Conservation (phyloP, 2,329 filamentous ascomycete species). For the Ophiosphaerella narmari region DNA sequence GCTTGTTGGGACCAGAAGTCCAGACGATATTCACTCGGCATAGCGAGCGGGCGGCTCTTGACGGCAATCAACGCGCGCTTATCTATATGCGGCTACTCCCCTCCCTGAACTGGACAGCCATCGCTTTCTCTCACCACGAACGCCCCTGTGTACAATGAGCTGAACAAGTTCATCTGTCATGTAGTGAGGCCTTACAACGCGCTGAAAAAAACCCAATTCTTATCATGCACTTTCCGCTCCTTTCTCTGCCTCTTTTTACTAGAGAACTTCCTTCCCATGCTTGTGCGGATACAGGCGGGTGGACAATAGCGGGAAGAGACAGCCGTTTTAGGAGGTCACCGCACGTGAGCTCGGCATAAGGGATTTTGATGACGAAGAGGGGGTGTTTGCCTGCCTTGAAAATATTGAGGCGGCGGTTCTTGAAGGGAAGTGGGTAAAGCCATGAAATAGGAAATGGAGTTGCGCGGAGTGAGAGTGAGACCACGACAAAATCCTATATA, state of each 20-base stretch:
- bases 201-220: neutral
- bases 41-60: conserved; percentile 14
- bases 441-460: conserved; percentile 21
- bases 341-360: conserved; percentile 37
- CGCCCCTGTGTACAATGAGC: neutral
- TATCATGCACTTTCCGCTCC: neutral
- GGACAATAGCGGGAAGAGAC: conserved; percentile 23
- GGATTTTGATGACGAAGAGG: conserved; percentile 21
- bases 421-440: conserved; percentile 24
- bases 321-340: conserved; percentile 18
- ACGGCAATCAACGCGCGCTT: conserved; percentile 14
- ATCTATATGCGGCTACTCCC: conserved; percentile 2
- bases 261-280: conserved; percentile 14
- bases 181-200: neutral
- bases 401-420: conserved; percentile 22
- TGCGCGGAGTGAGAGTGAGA: neutral
- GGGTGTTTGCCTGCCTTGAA: conserved; percentile 16
- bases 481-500: neutral
- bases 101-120: conserved; percentile 5
- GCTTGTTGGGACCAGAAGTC: too few species aligned
- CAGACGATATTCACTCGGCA: conserved; percentile 18
- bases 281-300: conserved; percentile 21
- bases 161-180: neutral
- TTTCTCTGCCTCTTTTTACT: neutral
- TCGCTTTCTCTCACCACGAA: conserved; percentile 1